phyloP scores from a whole-genome alignment of 2,329 filamentous ascomycete species.

The Aspergillus quadricinctus region DNA sequence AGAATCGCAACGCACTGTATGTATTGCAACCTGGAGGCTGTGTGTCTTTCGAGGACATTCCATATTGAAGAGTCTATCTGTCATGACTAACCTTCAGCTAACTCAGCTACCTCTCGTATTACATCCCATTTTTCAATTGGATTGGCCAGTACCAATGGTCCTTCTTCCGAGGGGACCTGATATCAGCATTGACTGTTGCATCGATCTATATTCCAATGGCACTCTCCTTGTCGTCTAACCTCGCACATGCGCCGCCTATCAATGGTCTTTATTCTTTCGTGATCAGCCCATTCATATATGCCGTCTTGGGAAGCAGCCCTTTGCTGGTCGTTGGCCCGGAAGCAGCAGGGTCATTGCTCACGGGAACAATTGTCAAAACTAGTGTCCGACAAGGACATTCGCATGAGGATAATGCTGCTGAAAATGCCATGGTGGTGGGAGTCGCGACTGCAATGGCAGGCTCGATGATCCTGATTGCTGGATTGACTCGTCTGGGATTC shows the following conservation, averaged over 20 bases:
- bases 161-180: constrained; percentile 78
- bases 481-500: constrained; percentile 81
- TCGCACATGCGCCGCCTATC: constrained; percentile 87
- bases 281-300: constrained; percentile 87
- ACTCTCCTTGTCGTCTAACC: constrained; percentile 84
- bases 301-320: constrained; percentile 83
- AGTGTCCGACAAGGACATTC: constrained; percentile 67
- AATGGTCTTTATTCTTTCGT: constrained; percentile 93
- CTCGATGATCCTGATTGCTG: constrained; percentile 81
- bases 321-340: constrained; percentile 94
- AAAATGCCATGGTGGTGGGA: constrained; percentile 80
- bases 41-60: neutral
- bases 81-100: constrained; percentile 6
- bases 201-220: constrained; percentile 98
- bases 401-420: constrained; percentile 60
- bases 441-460: constrained; percentile 85
- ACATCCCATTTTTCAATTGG: constrained; percentile 88
- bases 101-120: constrained; percentile 80
- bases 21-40: constrained; percentile 22
- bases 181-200: constrained; percentile 91
- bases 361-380: constrained; percentile 77
- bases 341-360: constrained; percentile 84
- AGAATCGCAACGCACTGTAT: constrained; percentile 69
- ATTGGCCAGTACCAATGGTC: constrained; percentile 77
- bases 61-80: neutral